Evolutionary conservation across 768 basidiomycete genomes (phyloP).

Genomic region (Cystobasidium tubakii): DNA sequence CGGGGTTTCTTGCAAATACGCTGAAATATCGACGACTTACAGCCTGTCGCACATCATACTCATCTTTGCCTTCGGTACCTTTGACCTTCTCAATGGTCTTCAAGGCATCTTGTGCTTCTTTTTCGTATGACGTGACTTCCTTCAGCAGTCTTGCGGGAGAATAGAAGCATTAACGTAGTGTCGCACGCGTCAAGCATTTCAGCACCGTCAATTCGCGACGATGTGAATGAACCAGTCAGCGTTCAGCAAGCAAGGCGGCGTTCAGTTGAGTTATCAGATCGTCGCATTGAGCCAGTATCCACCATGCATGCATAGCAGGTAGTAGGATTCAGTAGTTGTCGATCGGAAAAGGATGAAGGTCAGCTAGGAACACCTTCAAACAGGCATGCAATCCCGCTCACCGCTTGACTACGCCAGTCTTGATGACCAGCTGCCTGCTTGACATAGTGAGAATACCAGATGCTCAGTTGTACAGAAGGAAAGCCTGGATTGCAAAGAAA

Average conservation of each 20-base stretch:
- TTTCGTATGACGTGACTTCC: conserved; percentile 22
- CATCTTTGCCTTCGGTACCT: neutral
- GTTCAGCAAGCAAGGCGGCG: too few species aligned
- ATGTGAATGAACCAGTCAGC: too few species aligned
- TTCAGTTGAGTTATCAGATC: too few species aligned
- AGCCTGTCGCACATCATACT: conserved; percentile 21
- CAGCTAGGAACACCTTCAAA: neutral
- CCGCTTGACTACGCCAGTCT: conserved; percentile 36
- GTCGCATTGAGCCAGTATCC: too few species aligned
- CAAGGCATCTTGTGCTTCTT: conserved; percentile 9
- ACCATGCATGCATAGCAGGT: too few species aligned
- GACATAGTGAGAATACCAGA: neutral
- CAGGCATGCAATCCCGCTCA: neutral
- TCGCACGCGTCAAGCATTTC: too few species aligned
- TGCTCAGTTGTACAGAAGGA: neutral
- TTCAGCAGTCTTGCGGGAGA: conserved; percentile 17
- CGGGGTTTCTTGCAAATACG: neutral
- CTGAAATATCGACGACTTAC: neutral
- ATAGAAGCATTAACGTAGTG: too few species aligned
- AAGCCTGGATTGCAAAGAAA: neutral
- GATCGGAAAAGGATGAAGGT: too few species aligned
- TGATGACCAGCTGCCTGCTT: conserved; percentile 22
- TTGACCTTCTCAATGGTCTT: neutral
- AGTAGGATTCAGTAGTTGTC: too few species aligned
- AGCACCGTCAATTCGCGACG: neutral